Conservation (phyloP, 208 protist species). For the Leishmania arabica region DNA sequence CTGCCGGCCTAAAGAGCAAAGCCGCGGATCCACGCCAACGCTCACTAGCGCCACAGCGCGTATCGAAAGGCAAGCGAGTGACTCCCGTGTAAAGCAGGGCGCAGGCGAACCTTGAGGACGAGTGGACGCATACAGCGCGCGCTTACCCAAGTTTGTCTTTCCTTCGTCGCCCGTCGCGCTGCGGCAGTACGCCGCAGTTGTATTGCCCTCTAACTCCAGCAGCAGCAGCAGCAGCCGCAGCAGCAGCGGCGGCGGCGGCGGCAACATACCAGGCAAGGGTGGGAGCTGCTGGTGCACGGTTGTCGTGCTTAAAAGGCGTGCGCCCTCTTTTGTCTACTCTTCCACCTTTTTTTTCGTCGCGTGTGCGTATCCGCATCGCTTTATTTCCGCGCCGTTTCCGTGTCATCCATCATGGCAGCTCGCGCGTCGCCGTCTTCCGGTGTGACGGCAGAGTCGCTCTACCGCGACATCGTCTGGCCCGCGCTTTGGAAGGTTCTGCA, state of each 20-base stretch:
- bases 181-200: background rate
- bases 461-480: slow-evolving; percentile 21
- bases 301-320: background rate
- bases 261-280: background rate
- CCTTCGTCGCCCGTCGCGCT: background rate
- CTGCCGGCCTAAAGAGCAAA: background rate
- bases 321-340: background rate
- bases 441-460: slow-evolving; percentile 19
- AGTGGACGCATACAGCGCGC: background rate
- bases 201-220: background rate
- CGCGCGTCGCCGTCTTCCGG: background rate
- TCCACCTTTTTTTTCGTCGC: background rate
- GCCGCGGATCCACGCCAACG: background rate
- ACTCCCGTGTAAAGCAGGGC: background rate
- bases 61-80: background rate
- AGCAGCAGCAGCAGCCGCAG: background rate
- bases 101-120: background rate
- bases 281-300: background rate
- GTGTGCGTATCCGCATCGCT: no score
- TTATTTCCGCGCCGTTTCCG: background rate
- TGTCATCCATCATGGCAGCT: background rate
- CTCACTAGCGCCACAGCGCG: background rate
- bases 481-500: slow-evolving; percentile 27
- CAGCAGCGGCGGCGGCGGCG: no score
- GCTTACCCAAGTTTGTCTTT: background rate